These are phyloP conservation scores for Coemansia sp. DNA, from an alignment of 192 early-diverging fungal species.

Conservation along the genomic window DNA sequence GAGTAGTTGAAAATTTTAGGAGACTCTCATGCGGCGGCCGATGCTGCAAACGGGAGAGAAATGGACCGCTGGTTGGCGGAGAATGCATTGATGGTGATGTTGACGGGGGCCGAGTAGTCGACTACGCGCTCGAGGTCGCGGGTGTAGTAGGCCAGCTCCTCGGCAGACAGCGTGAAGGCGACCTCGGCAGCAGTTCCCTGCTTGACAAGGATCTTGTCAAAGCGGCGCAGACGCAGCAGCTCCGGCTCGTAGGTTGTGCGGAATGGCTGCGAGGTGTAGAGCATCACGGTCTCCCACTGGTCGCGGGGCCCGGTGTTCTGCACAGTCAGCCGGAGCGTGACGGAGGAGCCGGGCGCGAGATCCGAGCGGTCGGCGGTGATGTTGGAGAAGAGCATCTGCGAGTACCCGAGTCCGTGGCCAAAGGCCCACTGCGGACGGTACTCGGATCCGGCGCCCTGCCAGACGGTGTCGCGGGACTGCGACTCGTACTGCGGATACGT, in stretches of 20 bases:
- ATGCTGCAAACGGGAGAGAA: slow-evolving; percentile 12
- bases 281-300: slow-evolving; percentile 57
- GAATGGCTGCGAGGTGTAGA: slow-evolving; percentile 58
- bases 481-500: slow-evolving; percentile 59
- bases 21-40: not conserved
- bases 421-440: slow-evolving; percentile 63
- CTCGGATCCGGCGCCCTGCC: slow-evolving; percentile 43
- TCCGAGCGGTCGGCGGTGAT: slow-evolving; percentile 19
- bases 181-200: slow-evolving; percentile 15
- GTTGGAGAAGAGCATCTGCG: slow-evolving; percentile 50
- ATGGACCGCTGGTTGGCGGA: slow-evolving; percentile 31
- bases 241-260: slow-evolving; percentile 59
- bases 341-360: slow-evolving; percentile 16
- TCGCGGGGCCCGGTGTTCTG: slow-evolving; percentile 47
- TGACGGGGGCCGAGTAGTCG: slow-evolving; percentile 26
- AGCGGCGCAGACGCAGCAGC: slow-evolving; percentile 56
- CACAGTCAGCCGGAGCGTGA: slow-evolving; percentile 40
- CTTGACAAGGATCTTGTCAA: slow-evolving; percentile 47
- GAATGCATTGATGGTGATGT: slow-evolving; percentile 43
- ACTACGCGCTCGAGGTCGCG: slow-evolving; percentile 25
- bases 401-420: slow-evolving; percentile 60
- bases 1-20: not conserved
- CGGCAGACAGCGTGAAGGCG: slow-evolving; percentile 34
- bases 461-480: slow-evolving; percentile 42
- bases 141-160: slow-evolving; percentile 42